phyloP scores from a whole-genome alignment of 2,329 filamentous ascomycete genomes.

The Dactylellina drechsleri region DNA sequence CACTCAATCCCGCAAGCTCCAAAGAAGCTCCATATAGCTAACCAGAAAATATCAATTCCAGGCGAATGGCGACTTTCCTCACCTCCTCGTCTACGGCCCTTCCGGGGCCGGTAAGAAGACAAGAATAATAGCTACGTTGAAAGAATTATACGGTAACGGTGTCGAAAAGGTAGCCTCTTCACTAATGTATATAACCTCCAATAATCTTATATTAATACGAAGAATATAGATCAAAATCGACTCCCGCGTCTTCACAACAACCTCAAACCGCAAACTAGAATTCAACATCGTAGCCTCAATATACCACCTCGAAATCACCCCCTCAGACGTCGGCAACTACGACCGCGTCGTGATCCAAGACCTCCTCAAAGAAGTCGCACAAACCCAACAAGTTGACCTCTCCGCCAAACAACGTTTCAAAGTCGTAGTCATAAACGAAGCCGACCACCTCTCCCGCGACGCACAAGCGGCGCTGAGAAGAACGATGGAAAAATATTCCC shows the following conservation, averaged over 20 bases:
- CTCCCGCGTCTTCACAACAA: constrained; percentile 94
- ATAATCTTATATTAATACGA: background rate
- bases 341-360: constrained; percentile 96
- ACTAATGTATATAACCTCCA: background rate
- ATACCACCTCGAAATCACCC: constrained; percentile 98
- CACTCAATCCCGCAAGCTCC: no score
- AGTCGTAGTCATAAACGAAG: constrained; percentile 98
- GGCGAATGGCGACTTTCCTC: constrained; percentile 97
- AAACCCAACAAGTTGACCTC: constrained; percentile 98
- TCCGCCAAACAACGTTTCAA: constrained; percentile 93
- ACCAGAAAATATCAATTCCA: constrained; percentile 61
- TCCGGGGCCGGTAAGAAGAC: constrained; percentile 98
- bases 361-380: constrained; percentile 94
- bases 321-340: constrained; percentile 94
- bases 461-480: constrained; percentile 92
- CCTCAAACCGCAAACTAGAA: constrained; percentile 94
- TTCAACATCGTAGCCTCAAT: constrained; percentile 98
- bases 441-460: constrained; percentile 91
- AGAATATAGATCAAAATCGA: constrained; percentile 85
- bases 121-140: constrained; percentile 90
- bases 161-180: constrained; percentile 76
- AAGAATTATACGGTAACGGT: constrained; percentile 92
- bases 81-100: constrained; percentile 95
- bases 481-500: constrained; percentile 99
- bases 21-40: constrained; percentile 49